Percentiles rank a stretch among this genome's conserved stretches.
Conservation (phyloP, 129 eudicot genomes). For the Tagetes erecta region DNA sequence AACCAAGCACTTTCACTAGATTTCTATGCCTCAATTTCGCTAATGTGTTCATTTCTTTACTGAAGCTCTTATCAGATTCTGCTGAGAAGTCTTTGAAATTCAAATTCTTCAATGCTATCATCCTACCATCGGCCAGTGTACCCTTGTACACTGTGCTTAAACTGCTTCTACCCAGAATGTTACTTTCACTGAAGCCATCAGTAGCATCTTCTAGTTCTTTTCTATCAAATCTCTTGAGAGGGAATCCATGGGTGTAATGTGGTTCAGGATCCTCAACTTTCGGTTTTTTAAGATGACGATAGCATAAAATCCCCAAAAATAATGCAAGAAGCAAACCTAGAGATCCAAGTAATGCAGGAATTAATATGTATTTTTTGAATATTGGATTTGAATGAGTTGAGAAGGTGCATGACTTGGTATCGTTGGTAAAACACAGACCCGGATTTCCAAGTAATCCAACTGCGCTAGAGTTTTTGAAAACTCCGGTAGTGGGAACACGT, state of each 20-base stretch:
- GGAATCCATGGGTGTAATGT: constrained; percentile 32
- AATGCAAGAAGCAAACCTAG: constrained; percentile 35
- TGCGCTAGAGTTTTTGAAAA: constrained; percentile 41
- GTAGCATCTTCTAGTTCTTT: constrained; percentile 65
- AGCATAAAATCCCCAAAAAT: constrained; percentile 31
- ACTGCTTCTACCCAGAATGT: constrained; percentile 64
- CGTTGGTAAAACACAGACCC: constrained; percentile 51
- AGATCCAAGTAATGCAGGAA: constrained; percentile 47
- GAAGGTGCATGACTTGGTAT: constrained; percentile 35
- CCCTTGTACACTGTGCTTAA: constrained; percentile 92
- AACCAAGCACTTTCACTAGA: constrained; percentile 80
- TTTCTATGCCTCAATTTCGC: constrained; percentile 71
- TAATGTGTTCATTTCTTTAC: constrained; percentile 64
- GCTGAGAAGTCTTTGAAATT: constrained; percentile 54
- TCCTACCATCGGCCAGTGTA: constrained; percentile 53
- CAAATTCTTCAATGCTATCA: constrained; percentile 68
- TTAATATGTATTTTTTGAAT: constrained; percentile 38
- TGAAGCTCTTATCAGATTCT: constrained; percentile 69
- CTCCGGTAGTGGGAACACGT: constrained; percentile 51
- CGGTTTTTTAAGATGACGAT: constrained; percentile 23
- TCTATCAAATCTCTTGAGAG: constrained; percentile 55
- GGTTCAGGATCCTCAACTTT: constrained; percentile 34
- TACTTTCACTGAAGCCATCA: constrained; percentile 49
- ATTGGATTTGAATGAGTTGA: constrained; percentile 16
- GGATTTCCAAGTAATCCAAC: constrained; percentile 63